Evolutionary conservation across 2,329 filamentous ascomycete genomes (phyloP), one percentile per base, ranked within the genome.

Genomic region (Lecanosticta acicola): DNA sequence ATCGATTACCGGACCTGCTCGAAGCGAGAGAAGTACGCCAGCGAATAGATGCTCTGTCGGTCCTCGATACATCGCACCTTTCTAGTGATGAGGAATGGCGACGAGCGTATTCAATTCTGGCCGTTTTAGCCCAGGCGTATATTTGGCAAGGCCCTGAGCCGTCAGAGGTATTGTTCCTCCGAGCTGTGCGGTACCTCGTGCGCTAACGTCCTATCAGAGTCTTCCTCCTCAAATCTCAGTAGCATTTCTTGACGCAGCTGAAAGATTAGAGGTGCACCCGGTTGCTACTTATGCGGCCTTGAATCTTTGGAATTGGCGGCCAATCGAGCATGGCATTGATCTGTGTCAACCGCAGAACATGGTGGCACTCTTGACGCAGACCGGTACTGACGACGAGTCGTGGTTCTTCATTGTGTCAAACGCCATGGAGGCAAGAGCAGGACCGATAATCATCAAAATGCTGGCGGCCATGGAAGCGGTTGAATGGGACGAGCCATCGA

Each of bases 241-340:
- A 20, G 91, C 93, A 0, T 78, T 96, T 53, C 75, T 95, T 24
- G 71, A 83, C 53, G 77, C 94, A 36, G 89, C 87, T 53, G 72
- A 79, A 26, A 54, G 54, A 49, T 78, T 97, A 20, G 87, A 96
- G 61, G 75, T 97, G 18, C 89, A 87, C 3, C 87, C 91, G 1
- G 89, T 97, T 20, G 91, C 90, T 36, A 96, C 91, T 16, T 98
- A 96, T 64, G 88, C 93, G 3, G 87, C 84, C 3, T 74, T 95
- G 3, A 91, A 87, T 57, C 75, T 98, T 24, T 98, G 93, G 93
- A 98, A 98, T 69, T 97, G 87, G 74, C 89, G 87, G 66, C 85
- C 88, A 0, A 77, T 96, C 43, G 93, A 95, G 61, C 71, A 81
- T 45, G 87, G 94, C 65, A 77, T 79, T 33, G 80, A 59, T 24